These are phyloP conservation scores for Rhodotorula sphaerocarpa DNA, from an alignment of 768 basidiomycete species.

Conservation along the genomic window DNA sequence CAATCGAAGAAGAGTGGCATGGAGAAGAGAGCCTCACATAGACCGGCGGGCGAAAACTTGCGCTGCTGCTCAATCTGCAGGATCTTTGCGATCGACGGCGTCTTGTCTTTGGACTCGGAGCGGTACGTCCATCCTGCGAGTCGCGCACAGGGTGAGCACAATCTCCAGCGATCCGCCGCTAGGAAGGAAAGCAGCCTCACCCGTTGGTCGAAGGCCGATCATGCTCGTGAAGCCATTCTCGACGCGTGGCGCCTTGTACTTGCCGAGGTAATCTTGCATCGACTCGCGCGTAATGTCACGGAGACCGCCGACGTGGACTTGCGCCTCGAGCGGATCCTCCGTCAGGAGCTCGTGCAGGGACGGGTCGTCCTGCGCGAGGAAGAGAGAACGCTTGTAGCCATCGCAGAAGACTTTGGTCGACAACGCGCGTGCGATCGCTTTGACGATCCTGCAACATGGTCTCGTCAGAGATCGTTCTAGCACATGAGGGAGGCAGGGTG, in stretches of 20 bases:
- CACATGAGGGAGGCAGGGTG: too few species aligned
- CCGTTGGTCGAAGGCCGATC: slow-evolving; percentile 84
- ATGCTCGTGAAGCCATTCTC: slow-evolving; percentile 41
- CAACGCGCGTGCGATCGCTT: slow-evolving; percentile 77
- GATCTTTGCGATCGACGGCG: slow-evolving; percentile 60
- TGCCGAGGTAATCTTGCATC: slow-evolving; percentile 66
- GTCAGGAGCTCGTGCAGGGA: slow-evolving; percentile 74
- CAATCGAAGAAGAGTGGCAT: slow-evolving; percentile 36
- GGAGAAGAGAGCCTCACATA: slow-evolving; percentile 19
- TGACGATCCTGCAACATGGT: slow-evolving; percentile 1
- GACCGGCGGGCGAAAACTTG: slow-evolving; percentile 56
- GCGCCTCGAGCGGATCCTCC: slow-evolving; percentile 62
- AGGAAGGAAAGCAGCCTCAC: slow-evolving; percentile 49
- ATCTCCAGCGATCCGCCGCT: too few species aligned
- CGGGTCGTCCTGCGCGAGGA: slow-evolving; percentile 74
- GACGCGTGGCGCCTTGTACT: slow-evolving; percentile 37
- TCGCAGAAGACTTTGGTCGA: slow-evolving; percentile 82
- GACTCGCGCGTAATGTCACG: slow-evolving; percentile 63
- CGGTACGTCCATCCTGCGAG: slow-evolving; percentile 49
- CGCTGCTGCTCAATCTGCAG: slow-evolving; percentile 60
- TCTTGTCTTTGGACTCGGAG: slow-evolving; percentile 44
- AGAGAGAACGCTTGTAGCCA: slow-evolving; percentile 66
- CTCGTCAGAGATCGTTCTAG: background rate
- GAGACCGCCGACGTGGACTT: slow-evolving; percentile 79
- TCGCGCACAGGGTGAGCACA: slow-evolving; percentile 5